phyloP scores from a whole-genome alignment of 129 eudicot species.

The Heracleum sosnowskyi region DNA sequence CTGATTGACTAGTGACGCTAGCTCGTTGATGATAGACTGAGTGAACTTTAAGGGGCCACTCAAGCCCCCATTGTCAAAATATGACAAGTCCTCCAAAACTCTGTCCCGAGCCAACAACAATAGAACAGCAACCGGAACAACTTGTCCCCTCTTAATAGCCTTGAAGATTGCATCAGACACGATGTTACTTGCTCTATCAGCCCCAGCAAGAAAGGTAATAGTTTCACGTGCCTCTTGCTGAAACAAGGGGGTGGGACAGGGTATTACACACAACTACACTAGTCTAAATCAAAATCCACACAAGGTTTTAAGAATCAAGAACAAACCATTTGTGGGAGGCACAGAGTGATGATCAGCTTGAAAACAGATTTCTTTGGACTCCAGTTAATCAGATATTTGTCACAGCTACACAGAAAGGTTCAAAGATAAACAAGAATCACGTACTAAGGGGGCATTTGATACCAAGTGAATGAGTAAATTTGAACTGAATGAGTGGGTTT shows the following conservation, averaged over 20 bases:
- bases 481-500: too few relatives aligned
- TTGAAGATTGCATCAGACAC: neutral
- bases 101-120: neutral
- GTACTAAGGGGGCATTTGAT: too few relatives aligned
- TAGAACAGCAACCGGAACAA: neutral
- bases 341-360: neutral
- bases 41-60: neutral
- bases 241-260: neutral
- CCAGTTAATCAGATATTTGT: neutral
- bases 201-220: neutral
- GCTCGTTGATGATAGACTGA: neutral
- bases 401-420: neutral
- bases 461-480: too few relatives aligned
- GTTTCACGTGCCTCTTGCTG: neutral
- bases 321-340: neutral
- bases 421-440: too few relatives aligned
- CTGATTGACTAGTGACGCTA: neutral
- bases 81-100: neutral
- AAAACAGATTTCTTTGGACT: neutral
- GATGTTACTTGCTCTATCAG: neutral
- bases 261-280: neutral
- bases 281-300: neutral
- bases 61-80: neutral
- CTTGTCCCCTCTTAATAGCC: neutral
- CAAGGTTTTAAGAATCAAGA: neutral